Evolutionary conservation across 2,329 filamentous ascomycete genomes (phyloP).

Genomic region (Kalmusia sp.): DNA sequence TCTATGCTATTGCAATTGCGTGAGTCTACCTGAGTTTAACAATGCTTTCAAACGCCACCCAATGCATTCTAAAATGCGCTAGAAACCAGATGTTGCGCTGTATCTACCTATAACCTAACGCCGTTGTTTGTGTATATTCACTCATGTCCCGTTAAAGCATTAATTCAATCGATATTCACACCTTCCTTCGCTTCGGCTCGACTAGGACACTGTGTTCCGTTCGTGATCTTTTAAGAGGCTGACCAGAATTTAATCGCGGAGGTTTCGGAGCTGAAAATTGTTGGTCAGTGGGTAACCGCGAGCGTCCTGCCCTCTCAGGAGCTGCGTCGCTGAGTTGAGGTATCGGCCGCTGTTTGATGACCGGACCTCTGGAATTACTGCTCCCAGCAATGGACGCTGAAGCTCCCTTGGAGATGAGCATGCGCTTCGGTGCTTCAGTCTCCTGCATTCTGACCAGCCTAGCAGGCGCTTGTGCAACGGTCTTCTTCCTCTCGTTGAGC

Average conservation of each 20-base stretch:
- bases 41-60: background rate
- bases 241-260: conserved; percentile 11
- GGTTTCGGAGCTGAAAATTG: conserved; percentile 38
- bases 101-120: background rate
- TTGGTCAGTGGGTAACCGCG: conserved; percentile 36
- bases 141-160: background rate
- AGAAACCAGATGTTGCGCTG: background rate
- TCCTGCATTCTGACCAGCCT: conserved; percentile 41
- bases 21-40: background rate
- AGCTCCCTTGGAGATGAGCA: conserved; percentile 34
- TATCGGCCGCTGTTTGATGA: conserved; percentile 32
- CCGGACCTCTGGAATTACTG: conserved; percentile 15
- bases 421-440: conserved; percentile 28
- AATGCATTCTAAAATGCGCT: background rate
- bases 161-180: background rate
- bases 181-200: conserved; percentile 15
- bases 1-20: background rate
- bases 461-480: conserved; percentile 35
- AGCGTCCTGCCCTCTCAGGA: conserved; percentile 20
- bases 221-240: conserved; percentile 14
- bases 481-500: conserved; percentile 30
- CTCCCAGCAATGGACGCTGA: conserved; percentile 27
- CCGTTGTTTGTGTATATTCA: background rate
- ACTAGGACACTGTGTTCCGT: conserved; percentile 12
- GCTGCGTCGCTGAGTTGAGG: conserved; percentile 16